Percentiles rank a stretch among this genome's conserved stretches.
phyloP scores from a whole-genome alignment of 2,329 filamentous ascomycete species.

The Colletotrichum lindemuthianum region DNA sequence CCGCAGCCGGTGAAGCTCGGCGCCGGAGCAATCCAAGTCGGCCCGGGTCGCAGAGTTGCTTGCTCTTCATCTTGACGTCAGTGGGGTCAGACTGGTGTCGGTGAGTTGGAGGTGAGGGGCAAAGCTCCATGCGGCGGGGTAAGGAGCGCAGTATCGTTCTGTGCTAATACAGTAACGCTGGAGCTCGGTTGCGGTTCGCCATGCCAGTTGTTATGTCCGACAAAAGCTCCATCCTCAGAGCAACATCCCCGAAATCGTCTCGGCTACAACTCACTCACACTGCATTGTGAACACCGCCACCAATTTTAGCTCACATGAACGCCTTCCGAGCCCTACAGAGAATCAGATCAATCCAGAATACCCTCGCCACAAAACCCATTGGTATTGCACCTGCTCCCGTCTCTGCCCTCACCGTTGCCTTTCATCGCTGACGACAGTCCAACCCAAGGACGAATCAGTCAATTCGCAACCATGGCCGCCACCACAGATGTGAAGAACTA shows the following conservation, averaged over 20 bases:
- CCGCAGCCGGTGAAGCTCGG: not conserved
- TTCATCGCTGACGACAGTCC: not conserved
- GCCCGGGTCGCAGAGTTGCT: slow-evolving; percentile 1
- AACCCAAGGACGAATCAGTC: slow-evolving; percentile 24
- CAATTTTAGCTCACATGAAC: slow-evolving; percentile 24
- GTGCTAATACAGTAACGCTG: not conserved
- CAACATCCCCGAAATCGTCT: slow-evolving; percentile 14
- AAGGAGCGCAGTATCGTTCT: slow-evolving; percentile 4
- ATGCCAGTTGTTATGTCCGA: slow-evolving; percentile 29
- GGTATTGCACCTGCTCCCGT: not conserved
- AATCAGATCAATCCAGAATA: slow-evolving; percentile 32
- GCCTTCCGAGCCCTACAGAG: slow-evolving; percentile 30
- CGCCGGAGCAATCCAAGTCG: not conserved
- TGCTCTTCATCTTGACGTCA: slow-evolving; percentile 34
- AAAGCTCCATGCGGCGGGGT: slow-evolving; percentile 21
- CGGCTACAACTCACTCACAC: slow-evolving; percentile 8
- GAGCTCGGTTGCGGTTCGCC: slow-evolving; percentile 14
- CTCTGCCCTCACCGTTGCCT: not conserved
- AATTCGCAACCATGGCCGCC: slow-evolving; percentile 67
- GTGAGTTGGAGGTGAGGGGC: slow-evolving; percentile 12
- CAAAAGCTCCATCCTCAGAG: slow-evolving; percentile 12
- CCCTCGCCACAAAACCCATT: slow-evolving; percentile 10
- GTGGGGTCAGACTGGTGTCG: slow-evolving; percentile 6
- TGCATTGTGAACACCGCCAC: not conserved
- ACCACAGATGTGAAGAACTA: slow-evolving; percentile 81